Conservation (phyloP, 1,139 yeast species). For the Suhomyces anneliseae region DNA sequence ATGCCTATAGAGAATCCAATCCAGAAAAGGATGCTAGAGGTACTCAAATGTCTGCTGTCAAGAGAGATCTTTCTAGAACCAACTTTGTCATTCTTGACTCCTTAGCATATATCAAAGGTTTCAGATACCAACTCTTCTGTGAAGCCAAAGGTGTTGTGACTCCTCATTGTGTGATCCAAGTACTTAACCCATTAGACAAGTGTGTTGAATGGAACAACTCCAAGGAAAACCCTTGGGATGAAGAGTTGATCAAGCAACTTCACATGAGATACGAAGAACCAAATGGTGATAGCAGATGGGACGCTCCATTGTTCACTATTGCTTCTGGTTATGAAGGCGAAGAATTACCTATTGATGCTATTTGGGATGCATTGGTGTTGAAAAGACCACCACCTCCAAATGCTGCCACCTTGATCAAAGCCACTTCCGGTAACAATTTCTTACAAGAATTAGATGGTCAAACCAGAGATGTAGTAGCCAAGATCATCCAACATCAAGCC, state of each 20-base stretch:
- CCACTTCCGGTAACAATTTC: constrained; percentile 72
- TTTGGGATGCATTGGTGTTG: constrained; percentile 71
- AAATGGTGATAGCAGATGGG: constrained; percentile 85
- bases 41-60: constrained; percentile 83
- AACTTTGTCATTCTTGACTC: constrained; percentile 83
- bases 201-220: constrained; percentile 63
- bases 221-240: constrained; percentile 57
- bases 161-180: constrained; percentile 80
- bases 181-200: constrained; percentile 62
- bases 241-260: constrained; percentile 63
- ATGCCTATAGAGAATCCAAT: constrained; percentile 63
- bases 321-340: constrained; percentile 57
- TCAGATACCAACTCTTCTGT: constrained; percentile 88
- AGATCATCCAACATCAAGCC: constrained; percentile 61
- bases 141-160: constrained; percentile 87
- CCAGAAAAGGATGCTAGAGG: constrained; percentile 84
- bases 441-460: constrained; percentile 75
- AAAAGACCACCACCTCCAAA: constrained; percentile 70
- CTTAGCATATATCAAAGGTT: constrained; percentile 89
- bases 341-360: constrained; percentile 58
- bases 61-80: constrained; percentile 67
- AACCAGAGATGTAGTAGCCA: constrained; percentile 63
- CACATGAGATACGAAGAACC: constrained; percentile 94
- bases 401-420: constrained; percentile 71
- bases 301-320: constrained; percentile 80